Conservation (phyloP, 768 basidiomycete genomes). For the Russula abietina region DNA sequence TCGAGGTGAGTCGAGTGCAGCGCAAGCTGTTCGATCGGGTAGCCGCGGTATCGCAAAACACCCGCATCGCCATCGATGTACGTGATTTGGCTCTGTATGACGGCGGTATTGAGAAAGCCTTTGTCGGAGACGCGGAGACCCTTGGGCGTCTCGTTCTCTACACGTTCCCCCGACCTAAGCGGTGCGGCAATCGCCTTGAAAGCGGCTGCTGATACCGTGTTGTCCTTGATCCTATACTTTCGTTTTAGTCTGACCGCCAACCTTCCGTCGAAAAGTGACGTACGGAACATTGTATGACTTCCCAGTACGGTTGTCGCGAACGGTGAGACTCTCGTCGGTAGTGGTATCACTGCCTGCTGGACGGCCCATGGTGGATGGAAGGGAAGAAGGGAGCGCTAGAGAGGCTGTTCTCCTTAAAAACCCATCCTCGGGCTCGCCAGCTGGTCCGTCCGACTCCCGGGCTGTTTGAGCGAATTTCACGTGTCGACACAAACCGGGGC, state of each 20-base stretch:
- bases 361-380: slow-evolving; percentile 15
- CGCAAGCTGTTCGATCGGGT: slow-evolving; percentile 89
- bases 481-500: neutral
- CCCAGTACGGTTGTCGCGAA: slow-evolving; percentile 81
- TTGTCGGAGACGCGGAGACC: slow-evolving; percentile 74
- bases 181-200: slow-evolving; percentile 74
- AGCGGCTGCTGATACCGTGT: slow-evolving; percentile 70
- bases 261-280: slow-evolving; percentile 30
- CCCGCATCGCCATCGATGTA: slow-evolving; percentile 82
- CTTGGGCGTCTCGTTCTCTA: slow-evolving; percentile 78
- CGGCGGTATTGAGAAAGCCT: slow-evolving; percentile 80
- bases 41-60: slow-evolving; percentile 78
- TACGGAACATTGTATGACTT: slow-evolving; percentile 70
- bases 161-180: slow-evolving; percentile 50
- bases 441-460: neutral
- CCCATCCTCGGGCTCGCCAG: neutral
- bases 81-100: slow-evolving; percentile 74
- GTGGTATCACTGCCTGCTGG: neutral
- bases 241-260: neutral
- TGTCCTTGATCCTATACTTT: slow-evolving; percentile 61
- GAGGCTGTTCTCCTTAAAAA: neutral
- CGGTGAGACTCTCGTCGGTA: slow-evolving; percentile 42
- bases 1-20: slow-evolving; percentile 75
- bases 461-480: neutral
- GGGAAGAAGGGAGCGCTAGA: neutral